Base-by-base conservation (phyloP, 2,329 filamentous ascomycete species). In the Penicillium janthinellum region DNA sequence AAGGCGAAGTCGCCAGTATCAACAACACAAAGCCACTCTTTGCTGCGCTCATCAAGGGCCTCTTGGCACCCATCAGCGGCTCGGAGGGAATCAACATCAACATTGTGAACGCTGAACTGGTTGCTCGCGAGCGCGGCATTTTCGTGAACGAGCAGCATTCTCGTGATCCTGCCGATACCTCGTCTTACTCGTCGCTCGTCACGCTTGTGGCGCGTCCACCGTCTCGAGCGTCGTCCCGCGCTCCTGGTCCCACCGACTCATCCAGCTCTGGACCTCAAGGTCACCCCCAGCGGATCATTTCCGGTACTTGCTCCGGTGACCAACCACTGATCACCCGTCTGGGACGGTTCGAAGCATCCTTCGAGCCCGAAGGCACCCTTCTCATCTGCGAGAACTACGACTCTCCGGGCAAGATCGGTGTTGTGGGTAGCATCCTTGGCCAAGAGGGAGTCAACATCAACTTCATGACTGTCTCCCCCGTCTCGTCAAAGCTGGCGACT, bases 331-430 rank as follows among this genome's bases (percentile, higher is more conserved):
- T 95, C 67, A 89, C 86, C 31, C 85, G 89, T 28, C 78, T 95
- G 8, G 90, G 87, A 68, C 84, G 88, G 1, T 95, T 94, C 78
- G 85, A 84, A 41, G 89, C 89, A 0, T 86, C 86, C 4, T 94
- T 95, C 65, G 82, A 85, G 11, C 90, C 90, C 0, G 84, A 89
- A 60, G 90, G 90, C 0, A 91, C 86, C 0, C 74, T 94, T 59
- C 80, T 93, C n/a, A 88, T 94, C 60, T 84, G 91, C 68, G 85
- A 91, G 70, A 94, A 94, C 77, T 92, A 90, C 69, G 90, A 95
- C 70, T 84, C 88, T 64, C 90, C 90, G 0, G 91, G 91, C 11
- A 93, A 92, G 80, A 94, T 95, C 72, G 91, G 91, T 2, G 86
- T 87, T 39, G 90, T 95, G 2, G 91, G 91, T 0, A 87, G 83